phyloP scores from a whole-genome alignment of 2,329 filamentous ascomycete species.

The Apiospora aurea region DNA sequence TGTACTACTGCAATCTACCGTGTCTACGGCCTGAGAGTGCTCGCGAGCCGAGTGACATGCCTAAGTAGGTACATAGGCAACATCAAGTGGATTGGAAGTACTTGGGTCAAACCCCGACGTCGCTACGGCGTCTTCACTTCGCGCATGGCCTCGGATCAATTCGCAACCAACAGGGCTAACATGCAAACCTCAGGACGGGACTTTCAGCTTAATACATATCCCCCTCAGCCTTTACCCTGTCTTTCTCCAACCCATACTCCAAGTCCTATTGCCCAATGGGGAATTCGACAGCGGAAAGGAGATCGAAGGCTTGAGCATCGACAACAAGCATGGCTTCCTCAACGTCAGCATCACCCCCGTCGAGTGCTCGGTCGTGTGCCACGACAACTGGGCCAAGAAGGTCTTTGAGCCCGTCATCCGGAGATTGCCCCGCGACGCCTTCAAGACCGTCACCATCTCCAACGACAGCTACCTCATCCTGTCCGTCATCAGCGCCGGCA shows the following conservation, averaged over 20 bases:
- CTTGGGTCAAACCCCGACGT: not conserved
- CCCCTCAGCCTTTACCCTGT: constrained; percentile 78
- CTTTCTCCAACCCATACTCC: constrained; percentile 87
- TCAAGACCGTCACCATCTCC: constrained; percentile 73
- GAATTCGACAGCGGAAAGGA: constrained; percentile 44
- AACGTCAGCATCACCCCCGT: constrained; percentile 93
- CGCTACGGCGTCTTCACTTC: not conserved
- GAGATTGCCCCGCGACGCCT: constrained; percentile 61
- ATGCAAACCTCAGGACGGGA: constrained; percentile 71
- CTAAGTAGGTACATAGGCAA: not conserved
- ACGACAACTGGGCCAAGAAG: constrained; percentile 73
- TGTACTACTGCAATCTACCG: not conserved
- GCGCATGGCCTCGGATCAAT: too few relatives aligned
- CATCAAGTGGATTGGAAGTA: not conserved
- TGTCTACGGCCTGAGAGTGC: not conserved
- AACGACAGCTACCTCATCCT: constrained; percentile 80
- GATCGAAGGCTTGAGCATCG: constrained; percentile 56
- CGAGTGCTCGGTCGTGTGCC: constrained; percentile 92
- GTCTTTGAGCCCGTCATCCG: constrained; percentile 78
- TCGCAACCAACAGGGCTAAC: not conserved
- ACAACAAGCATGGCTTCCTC: constrained; percentile 78
- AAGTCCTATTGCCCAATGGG: constrained; percentile 75
- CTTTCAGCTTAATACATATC: constrained; percentile 88
- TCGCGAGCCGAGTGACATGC: not conserved
- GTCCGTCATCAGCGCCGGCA: constrained; percentile 86